A percentile compares a stretch with the other conserved stretches of the same genome.
phyloP scores from a whole-genome alignment of 1,139 yeast genomes.

The Pichia sp. region DNA sequence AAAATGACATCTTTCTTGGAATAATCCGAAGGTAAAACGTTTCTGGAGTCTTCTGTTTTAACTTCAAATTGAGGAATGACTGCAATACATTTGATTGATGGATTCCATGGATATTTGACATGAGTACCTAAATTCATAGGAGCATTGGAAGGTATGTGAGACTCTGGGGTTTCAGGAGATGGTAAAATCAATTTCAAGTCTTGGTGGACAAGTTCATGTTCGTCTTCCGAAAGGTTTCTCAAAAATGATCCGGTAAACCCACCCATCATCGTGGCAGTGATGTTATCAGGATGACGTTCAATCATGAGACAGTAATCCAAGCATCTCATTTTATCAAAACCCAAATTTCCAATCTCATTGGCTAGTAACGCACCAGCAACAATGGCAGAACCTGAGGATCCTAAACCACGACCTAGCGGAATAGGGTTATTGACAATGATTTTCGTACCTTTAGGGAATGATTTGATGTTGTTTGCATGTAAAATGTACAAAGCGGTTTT shows the following conservation, averaged over 20 bases:
- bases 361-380: slow-evolving; percentile 96
- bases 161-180: slow-evolving; percentile 27
- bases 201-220: slow-evolving; percentile 64
- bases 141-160: slow-evolving; percentile 62
- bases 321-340: slow-evolving; percentile 69
- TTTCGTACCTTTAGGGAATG: slow-evolving; percentile 80
- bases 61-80: slow-evolving; percentile 92
- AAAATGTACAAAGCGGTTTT: slow-evolving; percentile 87
- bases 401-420: slow-evolving; percentile 93
- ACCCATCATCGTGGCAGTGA: slow-evolving; percentile 98
- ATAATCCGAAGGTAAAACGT: slow-evolving; percentile 77
- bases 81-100: slow-evolving; percentile 76
- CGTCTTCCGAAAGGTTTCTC: slow-evolving; percentile 66
- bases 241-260: slow-evolving; percentile 95
- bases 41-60: slow-evolving; percentile 84
- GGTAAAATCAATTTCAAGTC: slow-evolving; percentile 83
- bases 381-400: slow-evolving; percentile 98
- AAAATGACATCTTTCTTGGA: slow-evolving; percentile 79
- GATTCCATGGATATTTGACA: slow-evolving; percentile 77
- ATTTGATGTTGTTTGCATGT: slow-evolving; percentile 65
- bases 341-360: slow-evolving; percentile 69
- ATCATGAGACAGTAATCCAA: slow-evolving; percentile 93
- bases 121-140: slow-evolving; percentile 88
- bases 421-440: slow-evolving; percentile 82
- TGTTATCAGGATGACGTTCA: slow-evolving; percentile 97